Conservation (phyloP, 345 rosid species). For the Fremontodendron californicum region DNA sequence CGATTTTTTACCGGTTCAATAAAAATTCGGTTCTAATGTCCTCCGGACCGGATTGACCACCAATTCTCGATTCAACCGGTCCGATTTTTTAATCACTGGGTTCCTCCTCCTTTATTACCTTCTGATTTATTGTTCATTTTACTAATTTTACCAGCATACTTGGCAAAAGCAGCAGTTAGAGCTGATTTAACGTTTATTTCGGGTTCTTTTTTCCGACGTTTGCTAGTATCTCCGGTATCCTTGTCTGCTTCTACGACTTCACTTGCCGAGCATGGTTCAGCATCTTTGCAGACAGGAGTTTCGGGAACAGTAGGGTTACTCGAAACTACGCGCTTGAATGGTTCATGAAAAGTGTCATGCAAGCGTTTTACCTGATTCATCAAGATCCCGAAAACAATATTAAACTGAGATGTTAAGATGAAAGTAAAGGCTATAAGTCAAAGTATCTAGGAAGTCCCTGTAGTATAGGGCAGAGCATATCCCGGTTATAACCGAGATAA, state of each 20-base stretch:
- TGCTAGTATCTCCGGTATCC: slow-evolving; percentile 40
- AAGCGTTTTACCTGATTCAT: slow-evolving; percentile 69
- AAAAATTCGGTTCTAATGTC: no score
- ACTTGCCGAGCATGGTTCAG: slow-evolving; percentile 32
- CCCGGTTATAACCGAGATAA: no score
- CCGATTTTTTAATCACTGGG: no score
- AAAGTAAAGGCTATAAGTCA: background rate
- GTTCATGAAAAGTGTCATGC: slow-evolving; percentile 90
- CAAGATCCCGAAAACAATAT: background rate
- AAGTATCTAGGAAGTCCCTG: no score
- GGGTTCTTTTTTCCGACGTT: slow-evolving; percentile 56
- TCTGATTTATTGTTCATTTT: slow-evolving; percentile 25
- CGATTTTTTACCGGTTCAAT: no score
- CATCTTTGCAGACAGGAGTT: slow-evolving; percentile 30
- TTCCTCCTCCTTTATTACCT: slow-evolving; percentile 26
- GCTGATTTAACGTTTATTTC: slow-evolving; percentile 66
- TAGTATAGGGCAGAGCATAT: no score
- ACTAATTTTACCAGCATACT: slow-evolving; percentile 45
- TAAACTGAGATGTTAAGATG: background rate
- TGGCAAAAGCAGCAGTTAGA: slow-evolving; percentile 66
- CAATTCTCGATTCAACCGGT: no score
- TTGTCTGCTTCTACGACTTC: slow-evolving; percentile 37
- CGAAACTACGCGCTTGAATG: slow-evolving; percentile 70
- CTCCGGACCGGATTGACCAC: no score
- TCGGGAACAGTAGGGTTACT: slow-evolving; percentile 45